phyloP scores from a whole-genome alignment of 257 asterid species.

The Penstemon barbatus region DNA sequence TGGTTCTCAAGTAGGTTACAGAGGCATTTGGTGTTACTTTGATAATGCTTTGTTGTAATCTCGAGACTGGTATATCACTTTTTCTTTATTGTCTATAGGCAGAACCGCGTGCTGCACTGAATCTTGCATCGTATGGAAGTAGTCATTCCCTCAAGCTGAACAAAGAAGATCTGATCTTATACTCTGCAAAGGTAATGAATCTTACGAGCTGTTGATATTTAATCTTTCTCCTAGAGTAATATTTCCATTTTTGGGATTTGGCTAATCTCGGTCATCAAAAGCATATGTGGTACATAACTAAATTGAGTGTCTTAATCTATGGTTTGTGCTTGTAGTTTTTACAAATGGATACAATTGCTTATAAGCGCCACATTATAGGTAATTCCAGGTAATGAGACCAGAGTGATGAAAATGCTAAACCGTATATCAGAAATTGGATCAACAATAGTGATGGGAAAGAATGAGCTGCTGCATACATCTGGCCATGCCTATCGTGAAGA shows the following conservation, averaged over 20 bases:
- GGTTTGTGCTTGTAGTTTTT: constrained; percentile 10
- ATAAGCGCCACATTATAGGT: constrained; percentile 54
- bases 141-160: constrained; percentile 91
- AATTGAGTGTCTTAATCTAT: too few relatives aligned
- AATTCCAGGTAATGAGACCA: constrained; percentile 95
- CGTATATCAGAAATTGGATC: constrained; percentile 95
- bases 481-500: constrained; percentile 99
- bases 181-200: constrained; percentile 90
- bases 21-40: constrained; percentile 17
- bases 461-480: constrained; percentile 86
- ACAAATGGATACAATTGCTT: constrained; percentile 21
- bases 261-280: not conserved
- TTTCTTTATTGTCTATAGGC: constrained; percentile 60
- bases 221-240: constrained; percentile 3
- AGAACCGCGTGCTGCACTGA: constrained; percentile 99
- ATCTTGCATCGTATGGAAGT: constrained; percentile 96
- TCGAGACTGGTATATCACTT: constrained; percentile 30
- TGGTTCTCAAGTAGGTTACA: constrained; percentile 89
- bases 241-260: constrained; percentile 4
- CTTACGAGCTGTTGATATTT: constrained; percentile 1
- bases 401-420: constrained; percentile 95
- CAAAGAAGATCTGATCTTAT: constrained; percentile 83
- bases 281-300: not conserved
- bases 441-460: constrained; percentile 91
- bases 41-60: constrained; percentile 22